Percentiles rank a stretch among this genome's conserved stretches.
These are phyloP conservation scores for Plasmodium inui DNA, from an alignment of 169 alveolate genomes.

Conservation along the genomic window DNA sequence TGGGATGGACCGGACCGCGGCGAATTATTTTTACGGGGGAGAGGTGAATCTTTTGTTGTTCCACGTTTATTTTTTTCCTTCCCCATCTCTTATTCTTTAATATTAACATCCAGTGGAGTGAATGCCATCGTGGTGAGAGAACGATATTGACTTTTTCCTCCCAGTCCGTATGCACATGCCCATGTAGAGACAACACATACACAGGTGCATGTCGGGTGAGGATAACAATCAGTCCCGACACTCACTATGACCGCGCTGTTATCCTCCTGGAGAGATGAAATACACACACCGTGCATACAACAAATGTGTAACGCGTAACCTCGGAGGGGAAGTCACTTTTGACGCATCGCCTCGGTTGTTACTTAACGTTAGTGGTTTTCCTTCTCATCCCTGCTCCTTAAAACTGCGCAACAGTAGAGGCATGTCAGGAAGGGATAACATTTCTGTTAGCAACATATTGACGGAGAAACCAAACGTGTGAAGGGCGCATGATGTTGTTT, in stretches of 20 bases:
- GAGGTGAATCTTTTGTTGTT: not conserved
- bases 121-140: too few relatives aligned
- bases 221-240: not conserved
- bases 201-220: not conserved
- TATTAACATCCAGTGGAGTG: too few relatives aligned
- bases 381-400: not conserved
- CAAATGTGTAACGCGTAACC: not conserved
- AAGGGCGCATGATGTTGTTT: not conserved
- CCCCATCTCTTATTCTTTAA: too few relatives aligned
- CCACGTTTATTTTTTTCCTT: not conserved
- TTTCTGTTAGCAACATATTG: too few relatives aligned
- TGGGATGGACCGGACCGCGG: not conserved
- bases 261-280: not conserved
- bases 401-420: not conserved
- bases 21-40: not conserved
- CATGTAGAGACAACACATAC: not conserved
- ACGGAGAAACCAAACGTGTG: not conserved
- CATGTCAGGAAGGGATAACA: not conserved
- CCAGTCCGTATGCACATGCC: not conserved
- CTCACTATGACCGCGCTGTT: not conserved
- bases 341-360: not conserved
- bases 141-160: not conserved
- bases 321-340: not conserved
- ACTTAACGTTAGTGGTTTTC: constrained; percentile 1
- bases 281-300: not conserved